Base-by-base conservation (phyloP, 345 rosid genomes). In the Lepidium aucheri region DNA sequence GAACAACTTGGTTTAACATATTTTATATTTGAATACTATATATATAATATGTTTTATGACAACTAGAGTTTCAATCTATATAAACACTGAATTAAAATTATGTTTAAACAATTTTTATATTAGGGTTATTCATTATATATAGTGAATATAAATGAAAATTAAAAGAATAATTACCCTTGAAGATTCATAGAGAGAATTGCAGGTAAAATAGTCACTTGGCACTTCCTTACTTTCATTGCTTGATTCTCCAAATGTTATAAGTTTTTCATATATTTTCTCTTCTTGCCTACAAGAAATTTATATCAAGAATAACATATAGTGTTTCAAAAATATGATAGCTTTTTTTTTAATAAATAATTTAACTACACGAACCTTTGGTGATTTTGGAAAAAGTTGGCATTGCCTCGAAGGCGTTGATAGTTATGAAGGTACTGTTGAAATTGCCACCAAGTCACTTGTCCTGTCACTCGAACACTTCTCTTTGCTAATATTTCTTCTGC, bases 371-470 rank as follows among this genome's bases (percentile, higher is more conserved):
- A 73, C 76, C 76, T 50, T 73, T 24, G 72, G 33, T 72, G 66
- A 51, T 50, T 65, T 65, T 58, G 71, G 34, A 51, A 49, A 65
- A 35, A 52, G 16, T 72, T 72, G 41, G 16, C 24, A 57, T 57
- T 72, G 39, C 71, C 71, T 58, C 72, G 46, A 58, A 72, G 71
- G 12, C 71, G 67, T 58, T 72, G 47, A 66, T 72, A 65, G 49
- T 65, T 72, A 58, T 65, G 47, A 72, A 65, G 60, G n/a, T 72
- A 72, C 7, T 72, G 76, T 52, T 65, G 76, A 58, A 65, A 65
- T 8, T 72, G 71, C 76, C 76, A 65, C 76, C 76, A 65, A 58
- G 67, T 72, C 5, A 72, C 71, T 58, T 72, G 55, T 24, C 71
- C 76, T 33, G 54, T 50, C 55, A 72, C 76, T 51, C 42, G 57